Conservation (phyloP, 805 yeast species). For the Wickerhamiella hasegawae region DNA sequence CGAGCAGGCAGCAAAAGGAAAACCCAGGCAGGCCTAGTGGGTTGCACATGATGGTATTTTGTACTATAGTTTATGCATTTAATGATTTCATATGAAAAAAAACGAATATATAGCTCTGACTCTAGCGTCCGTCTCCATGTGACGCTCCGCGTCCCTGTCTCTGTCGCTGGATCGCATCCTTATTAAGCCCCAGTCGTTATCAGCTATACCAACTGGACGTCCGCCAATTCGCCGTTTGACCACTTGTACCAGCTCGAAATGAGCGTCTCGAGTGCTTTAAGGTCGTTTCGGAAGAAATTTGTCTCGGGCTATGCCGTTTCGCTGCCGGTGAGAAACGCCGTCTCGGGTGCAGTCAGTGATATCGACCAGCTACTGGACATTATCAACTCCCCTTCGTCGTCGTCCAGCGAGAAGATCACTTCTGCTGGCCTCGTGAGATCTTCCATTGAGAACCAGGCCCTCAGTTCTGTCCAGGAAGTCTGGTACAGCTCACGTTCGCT, state of each 20-base stretch:
- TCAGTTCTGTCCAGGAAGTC: conserved; percentile 49
- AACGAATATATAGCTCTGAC: too few species aligned
- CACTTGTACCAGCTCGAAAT: background rate
- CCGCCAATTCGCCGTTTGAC: background rate
- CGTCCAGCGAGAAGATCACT: conserved; percentile 22
- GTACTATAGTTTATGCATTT: too few species aligned
- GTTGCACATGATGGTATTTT: too few species aligned
- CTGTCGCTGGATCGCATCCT: background rate
- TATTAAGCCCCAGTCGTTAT: background rate
- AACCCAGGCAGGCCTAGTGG: too few species aligned
- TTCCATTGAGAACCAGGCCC: conserved; percentile 34
- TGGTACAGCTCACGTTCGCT: conserved; percentile 56
- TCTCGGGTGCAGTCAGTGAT: conserved; percentile 21
- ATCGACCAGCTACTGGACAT: conserved; percentile 19
- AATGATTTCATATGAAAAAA: too few species aligned
- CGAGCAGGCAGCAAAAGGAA: too few species aligned
- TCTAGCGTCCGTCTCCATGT: background rate
- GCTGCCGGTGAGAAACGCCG: conserved; percentile 14
- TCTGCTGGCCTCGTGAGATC: conserved; percentile 37
- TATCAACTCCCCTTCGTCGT: conserved; percentile 10
- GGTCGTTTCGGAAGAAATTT: conserved; percentile 1
- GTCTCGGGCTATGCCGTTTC: background rate
- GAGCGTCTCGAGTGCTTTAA: conserved; percentile 1
- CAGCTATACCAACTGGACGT: background rate
- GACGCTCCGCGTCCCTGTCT: background rate